Evolutionary conservation across 2,329 filamentous ascomycete genomes (phyloP), one percentile per base, ranked within the genome.

Genomic region (Hirsutella minnesotensis): DNA sequence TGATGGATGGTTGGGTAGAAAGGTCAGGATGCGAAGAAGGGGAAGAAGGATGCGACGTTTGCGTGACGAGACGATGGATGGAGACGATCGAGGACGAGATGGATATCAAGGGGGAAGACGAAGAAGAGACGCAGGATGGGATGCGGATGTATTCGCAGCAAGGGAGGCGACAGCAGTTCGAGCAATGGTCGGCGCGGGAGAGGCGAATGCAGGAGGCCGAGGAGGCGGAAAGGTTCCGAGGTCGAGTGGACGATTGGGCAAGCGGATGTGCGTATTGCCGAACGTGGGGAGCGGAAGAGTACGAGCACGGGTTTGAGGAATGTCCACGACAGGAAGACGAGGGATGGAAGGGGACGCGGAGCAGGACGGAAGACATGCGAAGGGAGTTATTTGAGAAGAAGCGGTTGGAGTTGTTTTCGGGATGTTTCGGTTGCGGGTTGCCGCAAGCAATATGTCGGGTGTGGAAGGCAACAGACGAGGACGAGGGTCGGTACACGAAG

Each of bases 21-120:
- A 13, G 18, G 15, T 9, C 31, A 3, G 24, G 22, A n/a, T 44
- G 35, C 37, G 20, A 41, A 27, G 24, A 21, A 18, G 45, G 27
- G 9, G 39, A 47, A 16, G 45, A 42, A 40, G 19, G 20, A 30
- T 47, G 27, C 19, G 35, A 47, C 29, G 29, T 47, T 27, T 46
- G 22, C 29, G n/a, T 3, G 27, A 7, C 7, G 27, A 29, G 27
- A 29, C 27, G 13, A 8, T 29, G 27, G 27, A 13, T 8, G 27
- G 27, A 29, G 27, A 13, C 7, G 27, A 29, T n/a, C n/a, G n/a
- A n/a, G n/a, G n/a, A n/a, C n/a, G n/a, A n/a, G n/a, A n/a, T n/a
- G n/a, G n/a, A n/a, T 29, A 13, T 29, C 4, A 21, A 35, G 19
- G 36, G 22, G 20, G 42, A 29, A 33, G 36, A 31, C 20, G 30